Base-by-base conservation (phyloP, 2,329 filamentous ascomycete genomes). In the Aspergillus ruber region DNA sequence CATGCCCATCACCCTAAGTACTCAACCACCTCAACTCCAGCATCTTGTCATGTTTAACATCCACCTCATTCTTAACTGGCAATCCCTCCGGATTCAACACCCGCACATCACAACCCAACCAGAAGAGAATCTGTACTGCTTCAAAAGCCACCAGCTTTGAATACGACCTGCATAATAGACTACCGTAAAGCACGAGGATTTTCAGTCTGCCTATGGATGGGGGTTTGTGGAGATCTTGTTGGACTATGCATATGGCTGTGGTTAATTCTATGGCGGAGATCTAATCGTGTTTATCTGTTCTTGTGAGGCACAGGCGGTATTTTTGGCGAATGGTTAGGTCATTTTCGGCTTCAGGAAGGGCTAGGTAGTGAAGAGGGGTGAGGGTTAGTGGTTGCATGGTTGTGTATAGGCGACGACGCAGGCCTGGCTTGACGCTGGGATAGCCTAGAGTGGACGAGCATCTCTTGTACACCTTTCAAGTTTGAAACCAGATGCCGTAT, bases 71-170 rank as follows among this genome's bases (percentile, higher is more conserved):
- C 54, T 83, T 83, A n/a, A 83, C 70, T 0, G 82, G 83, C 0
- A 86, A 65, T 1, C 73, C 76, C 1, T 67, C 62, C 0, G 82
- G 82, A 49, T 85, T 66, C 58, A 75, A 85, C 1, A 85, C 69
- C 4, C 82, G 77, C 2, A 85, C 82, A 53, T 85, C 83, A 57
- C 81, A 85, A 20, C 83, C 83, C 0, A 86, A 74, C 3, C 82
- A 76, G 60, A 76, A 79, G 2, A 86, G 75, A 39, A 85, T 82
- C 0, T 83, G 71, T 2, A 72, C 71, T 5, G 74, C 76, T 63
- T 86, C 83, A 35, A 70, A 80, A 1, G 82, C 81, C 2, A 84
- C 68, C 0, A 85, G 70, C 4, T 72, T 68, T 0, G 81, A 84
- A 57, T 81, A 85, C 1, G 82, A 85, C 57, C 71, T 58, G 50